phyloP scores from a whole-genome alignment of 495 filamentous ascomycete species.

The Penicillium cosmopolitanum region DNA sequence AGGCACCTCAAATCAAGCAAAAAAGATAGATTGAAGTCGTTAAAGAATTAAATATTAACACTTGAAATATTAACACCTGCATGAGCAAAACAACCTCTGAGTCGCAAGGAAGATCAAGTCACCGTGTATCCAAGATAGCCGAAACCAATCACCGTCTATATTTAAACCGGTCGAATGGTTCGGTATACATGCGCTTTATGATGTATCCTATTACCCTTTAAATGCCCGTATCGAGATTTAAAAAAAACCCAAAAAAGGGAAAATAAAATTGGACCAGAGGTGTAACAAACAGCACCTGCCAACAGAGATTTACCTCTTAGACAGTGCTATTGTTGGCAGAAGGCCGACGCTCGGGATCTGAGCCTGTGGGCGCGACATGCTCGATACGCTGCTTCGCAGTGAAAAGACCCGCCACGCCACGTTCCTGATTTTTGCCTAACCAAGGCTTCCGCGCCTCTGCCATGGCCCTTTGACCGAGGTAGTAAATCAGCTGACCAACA shows the following conservation, averaged over 20 bases:
- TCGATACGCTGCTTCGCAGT: conserved; percentile 84
- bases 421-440: conserved; percentile 83
- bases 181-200: background rate
- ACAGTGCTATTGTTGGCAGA: conserved; percentile 20
- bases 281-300: background rate
- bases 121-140: too few species aligned
- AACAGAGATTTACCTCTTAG: conserved; percentile 1
- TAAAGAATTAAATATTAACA: conserved; percentile 17
- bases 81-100: conserved; percentile 3
- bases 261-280: too few species aligned
- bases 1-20: too few species aligned
- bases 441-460: conserved; percentile 96
- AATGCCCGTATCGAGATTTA: background rate
- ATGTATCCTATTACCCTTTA: background rate
- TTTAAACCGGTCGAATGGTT: too few species aligned
- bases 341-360: conserved; percentile 11
- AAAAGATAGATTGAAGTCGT: background rate
- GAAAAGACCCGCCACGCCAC: conserved; percentile 78
- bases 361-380: conserved; percentile 18
- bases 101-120: background rate
- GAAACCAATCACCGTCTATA: too few species aligned
- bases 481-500: conserved; percentile 80
- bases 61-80: conserved; percentile 15
- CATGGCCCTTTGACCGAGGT: conserved; percentile 69
- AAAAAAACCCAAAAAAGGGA: background rate